Evolutionary conservation across 1,139 yeast species (phyloP).

Genomic region (Schwanniomyces etchellsii): DNA sequence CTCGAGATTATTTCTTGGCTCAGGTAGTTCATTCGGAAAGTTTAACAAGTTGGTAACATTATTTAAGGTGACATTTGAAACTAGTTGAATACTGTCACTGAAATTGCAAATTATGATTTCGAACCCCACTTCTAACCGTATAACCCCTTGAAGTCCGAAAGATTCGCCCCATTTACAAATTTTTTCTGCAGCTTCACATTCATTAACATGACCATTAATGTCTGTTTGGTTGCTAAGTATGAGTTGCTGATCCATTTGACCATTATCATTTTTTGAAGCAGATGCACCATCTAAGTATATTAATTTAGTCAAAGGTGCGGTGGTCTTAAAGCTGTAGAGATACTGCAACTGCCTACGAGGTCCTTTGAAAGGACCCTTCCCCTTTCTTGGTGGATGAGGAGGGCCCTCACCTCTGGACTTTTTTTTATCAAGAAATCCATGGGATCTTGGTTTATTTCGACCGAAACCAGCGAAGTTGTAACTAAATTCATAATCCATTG

Average conservation of each 20-base stretch:
- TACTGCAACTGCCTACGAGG: slow-evolving; percentile 3
- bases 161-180: slow-evolving; percentile 49
- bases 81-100: slow-evolving; percentile 25
- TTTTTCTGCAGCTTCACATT: slow-evolving; percentile 34
- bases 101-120: slow-evolving; percentile 54
- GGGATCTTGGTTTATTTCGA: slow-evolving; percentile 3
- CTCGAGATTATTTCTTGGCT: slow-evolving; percentile 8
- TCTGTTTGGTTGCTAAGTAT: slow-evolving; percentile 25
- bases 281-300: slow-evolving; percentile 54
- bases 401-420: slow-evolving; percentile 2
- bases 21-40: slow-evolving; percentile 20
- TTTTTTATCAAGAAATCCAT: background rate
- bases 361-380: no score
- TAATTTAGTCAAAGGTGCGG: slow-evolving; percentile 38
- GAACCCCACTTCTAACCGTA: slow-evolving; percentile 51
- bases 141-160: slow-evolving; percentile 45
- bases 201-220: slow-evolving; percentile 24
- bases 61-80: slow-evolving; percentile 35
- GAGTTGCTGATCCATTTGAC: slow-evolving; percentile 57
- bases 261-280: slow-evolving; percentile 45
- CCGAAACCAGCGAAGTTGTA: slow-evolving; percentile 32
- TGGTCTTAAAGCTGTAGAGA: slow-evolving; percentile 38
- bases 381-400: slow-evolving; percentile 2
- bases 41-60: slow-evolving; percentile 28
- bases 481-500: slow-evolving; percentile 54